phyloP scores from a whole-genome alignment of 2,329 filamentous ascomycete species.

The Microcyclosporella mali region DNA sequence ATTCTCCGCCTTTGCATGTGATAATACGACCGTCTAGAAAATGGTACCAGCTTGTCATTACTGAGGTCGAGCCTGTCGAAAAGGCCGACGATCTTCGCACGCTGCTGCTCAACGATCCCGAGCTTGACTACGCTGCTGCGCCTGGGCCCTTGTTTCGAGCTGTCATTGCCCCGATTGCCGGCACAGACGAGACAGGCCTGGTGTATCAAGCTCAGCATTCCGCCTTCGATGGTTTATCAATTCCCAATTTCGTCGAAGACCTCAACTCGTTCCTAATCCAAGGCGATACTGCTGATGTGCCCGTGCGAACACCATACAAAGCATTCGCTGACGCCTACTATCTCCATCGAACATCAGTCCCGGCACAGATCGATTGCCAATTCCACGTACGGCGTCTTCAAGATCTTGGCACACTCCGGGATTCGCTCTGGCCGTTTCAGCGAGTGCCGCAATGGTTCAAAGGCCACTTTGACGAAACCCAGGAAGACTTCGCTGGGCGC shows the following conservation, averaged over 20 bases:
- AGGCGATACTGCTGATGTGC: not conserved
- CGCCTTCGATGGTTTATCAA: slow-evolving; percentile 8
- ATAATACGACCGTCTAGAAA: not conserved
- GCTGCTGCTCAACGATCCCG: slow-evolving; percentile 1
- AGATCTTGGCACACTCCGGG: not conserved
- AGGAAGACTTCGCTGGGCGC: not conserved
- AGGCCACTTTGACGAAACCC: slow-evolving; percentile 2
- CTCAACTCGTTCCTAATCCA: slow-evolving; percentile 1
- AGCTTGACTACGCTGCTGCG: slow-evolving; percentile 9
- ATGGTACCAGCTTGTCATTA: not conserved
- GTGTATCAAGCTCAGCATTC: slow-evolving; percentile 11
- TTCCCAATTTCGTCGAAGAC: slow-evolving; percentile 5
- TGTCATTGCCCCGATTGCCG: slow-evolving; percentile 5
- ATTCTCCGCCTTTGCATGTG: not conserved
- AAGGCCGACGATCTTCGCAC: not conserved
- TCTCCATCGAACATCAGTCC: slow-evolving; percentile 1
- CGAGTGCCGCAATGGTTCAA: slow-evolving; percentile 11
- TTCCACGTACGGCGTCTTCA: slow-evolving; percentile 7
- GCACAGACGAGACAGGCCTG: slow-evolving; percentile 2
- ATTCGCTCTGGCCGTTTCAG: slow-evolving; percentile 5
- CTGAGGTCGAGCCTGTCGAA: not conserved
- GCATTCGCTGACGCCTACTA: slow-evolving; percentile 6
- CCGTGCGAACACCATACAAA: slow-evolving; percentile 6
- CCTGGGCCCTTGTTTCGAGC: slow-evolving; percentile 10
- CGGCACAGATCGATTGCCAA: slow-evolving; percentile 1